These are phyloP conservation scores for Coriolopsis trogii DNA, from an alignment of 1,284 basidiomycete genomes.

Conservation along the genomic window DNA sequence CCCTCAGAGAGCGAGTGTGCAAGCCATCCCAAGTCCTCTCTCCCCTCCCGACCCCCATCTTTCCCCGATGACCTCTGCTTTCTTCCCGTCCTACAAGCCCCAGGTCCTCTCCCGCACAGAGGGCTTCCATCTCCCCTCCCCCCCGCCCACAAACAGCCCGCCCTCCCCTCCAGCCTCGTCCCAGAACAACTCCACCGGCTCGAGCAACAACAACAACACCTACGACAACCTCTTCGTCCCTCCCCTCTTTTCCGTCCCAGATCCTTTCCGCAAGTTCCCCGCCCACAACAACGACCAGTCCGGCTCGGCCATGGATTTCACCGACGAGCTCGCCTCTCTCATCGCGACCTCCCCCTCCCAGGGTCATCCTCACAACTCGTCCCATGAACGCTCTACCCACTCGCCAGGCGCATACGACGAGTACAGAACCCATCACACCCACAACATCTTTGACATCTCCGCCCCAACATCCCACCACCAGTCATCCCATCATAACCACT, in stretches of 20 bases:
- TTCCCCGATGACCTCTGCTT: constrained; percentile 29
- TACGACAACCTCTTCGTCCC: constrained; percentile 47
- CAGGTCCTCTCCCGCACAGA: constrained; percentile 52
- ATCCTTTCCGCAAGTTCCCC: constrained; percentile 55
- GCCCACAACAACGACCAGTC: constrained; percentile 22
- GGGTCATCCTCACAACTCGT: constrained; percentile 37
- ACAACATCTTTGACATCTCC: constrained; percentile 76
- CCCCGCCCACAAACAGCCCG: constrained; percentile 40
- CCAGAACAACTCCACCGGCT: constrained; percentile 27
- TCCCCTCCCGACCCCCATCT: constrained; percentile 8
- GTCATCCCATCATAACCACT: constrained; percentile 29
- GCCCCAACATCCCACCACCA: constrained; percentile 42
- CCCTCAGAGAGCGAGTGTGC: constrained; percentile 4
- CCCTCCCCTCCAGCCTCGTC: constrained; percentile 44
- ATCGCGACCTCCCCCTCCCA: constrained; percentile 45
- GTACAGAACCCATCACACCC: constrained; percentile 44
- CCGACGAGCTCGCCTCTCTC: constrained; percentile 64
- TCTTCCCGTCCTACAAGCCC: constrained; percentile 41
- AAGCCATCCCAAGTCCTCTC: background rate
- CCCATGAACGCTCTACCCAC: constrained; percentile 46
- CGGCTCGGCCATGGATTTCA: constrained; percentile 52
- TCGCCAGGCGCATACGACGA: constrained; percentile 39
- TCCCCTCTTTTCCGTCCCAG: constrained; percentile 46
- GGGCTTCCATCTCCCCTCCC: constrained; percentile 64
- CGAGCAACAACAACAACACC: constrained; percentile 36